Conservation (phyloP, 1,284 basidiomycete genomes). For the Papiliotrema laurentii region DNA sequence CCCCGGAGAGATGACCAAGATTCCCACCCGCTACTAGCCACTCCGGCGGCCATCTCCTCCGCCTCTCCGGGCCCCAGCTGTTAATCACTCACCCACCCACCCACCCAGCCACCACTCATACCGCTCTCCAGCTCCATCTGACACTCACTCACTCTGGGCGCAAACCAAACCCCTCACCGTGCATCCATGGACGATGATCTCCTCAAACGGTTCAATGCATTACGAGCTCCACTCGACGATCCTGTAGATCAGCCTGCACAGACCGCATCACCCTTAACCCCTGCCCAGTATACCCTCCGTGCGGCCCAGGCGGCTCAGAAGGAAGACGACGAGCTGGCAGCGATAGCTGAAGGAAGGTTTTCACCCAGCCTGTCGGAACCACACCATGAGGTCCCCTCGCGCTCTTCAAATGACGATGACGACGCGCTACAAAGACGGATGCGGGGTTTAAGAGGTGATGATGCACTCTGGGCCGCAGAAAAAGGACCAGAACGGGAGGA, state of each 20-base stretch:
- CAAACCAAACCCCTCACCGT: too few species aligned
- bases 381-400: neutral
- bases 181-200: conserved; percentile 4
- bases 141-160: too few species aligned
- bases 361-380: neutral
- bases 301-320: neutral
- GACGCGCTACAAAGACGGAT: neutral
- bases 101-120: too few species aligned
- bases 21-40: too few species aligned
- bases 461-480: neutral
- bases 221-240: neutral
- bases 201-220: conserved; percentile 6
- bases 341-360: conserved; percentile 1
- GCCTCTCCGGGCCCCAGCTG: too few species aligned
- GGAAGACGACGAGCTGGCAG: conserved; percentile 4
- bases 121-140: too few species aligned
- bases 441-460: neutral
- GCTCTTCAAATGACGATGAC: neutral
- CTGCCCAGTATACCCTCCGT: neutral
- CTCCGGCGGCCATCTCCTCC: too few species aligned
- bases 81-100: too few species aligned
- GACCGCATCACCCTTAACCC: neutral
- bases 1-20: too few species aligned
- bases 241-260: neutral
- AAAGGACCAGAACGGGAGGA: too few species aligned